Evolutionary conservation across 192 early-diverging fungal genomes (phyloP).

Genomic region (Coemansia sp.): DNA sequence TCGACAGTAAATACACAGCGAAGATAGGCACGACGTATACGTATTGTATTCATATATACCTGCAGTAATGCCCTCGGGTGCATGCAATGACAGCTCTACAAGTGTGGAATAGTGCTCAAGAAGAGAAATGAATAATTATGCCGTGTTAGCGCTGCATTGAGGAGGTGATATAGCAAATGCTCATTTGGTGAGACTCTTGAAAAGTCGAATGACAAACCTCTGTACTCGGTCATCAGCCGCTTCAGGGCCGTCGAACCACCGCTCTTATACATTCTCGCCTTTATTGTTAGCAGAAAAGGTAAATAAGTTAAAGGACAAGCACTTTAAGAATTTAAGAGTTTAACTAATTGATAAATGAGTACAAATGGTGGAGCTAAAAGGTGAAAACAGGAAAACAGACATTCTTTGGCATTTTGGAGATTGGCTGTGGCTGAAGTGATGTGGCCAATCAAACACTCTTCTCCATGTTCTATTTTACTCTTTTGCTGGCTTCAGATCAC

Average conservation of each 20-base stretch:
- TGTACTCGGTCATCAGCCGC: conserved; percentile 92
- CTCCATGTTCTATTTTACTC: too few relatives aligned
- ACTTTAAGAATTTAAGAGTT: conserved; percentile 13
- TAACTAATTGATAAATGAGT: conserved; percentile 3
- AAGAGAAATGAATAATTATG: neutral
- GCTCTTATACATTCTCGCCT: conserved; percentile 47
- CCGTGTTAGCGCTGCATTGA: neutral
- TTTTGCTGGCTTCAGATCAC: too few relatives aligned
- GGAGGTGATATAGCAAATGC: neutral
- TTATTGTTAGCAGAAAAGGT: neutral
- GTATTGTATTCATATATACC: conserved; percentile 50
- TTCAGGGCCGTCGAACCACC: conserved; percentile 78
- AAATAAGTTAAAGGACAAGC: conserved; percentile 5
- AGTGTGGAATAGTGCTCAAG: conserved; percentile 2
- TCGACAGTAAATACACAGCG: neutral
- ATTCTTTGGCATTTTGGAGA: neutral
- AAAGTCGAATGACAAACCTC: conserved; percentile 57
- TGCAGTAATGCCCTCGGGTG: conserved; percentile 92
- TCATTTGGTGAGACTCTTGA: neutral
- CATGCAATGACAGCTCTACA: conserved; percentile 80
- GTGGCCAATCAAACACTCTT: too few relatives aligned
- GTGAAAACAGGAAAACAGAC: neutral
- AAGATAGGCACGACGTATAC: neutral
- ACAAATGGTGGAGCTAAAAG: conserved; percentile 3
- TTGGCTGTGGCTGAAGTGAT: neutral